A percentile compares a stretch with the other conserved stretches of the same genome.
Conservation (phyloP, 208 protist genomes). For the Trypanosoma rangeli region DNA sequence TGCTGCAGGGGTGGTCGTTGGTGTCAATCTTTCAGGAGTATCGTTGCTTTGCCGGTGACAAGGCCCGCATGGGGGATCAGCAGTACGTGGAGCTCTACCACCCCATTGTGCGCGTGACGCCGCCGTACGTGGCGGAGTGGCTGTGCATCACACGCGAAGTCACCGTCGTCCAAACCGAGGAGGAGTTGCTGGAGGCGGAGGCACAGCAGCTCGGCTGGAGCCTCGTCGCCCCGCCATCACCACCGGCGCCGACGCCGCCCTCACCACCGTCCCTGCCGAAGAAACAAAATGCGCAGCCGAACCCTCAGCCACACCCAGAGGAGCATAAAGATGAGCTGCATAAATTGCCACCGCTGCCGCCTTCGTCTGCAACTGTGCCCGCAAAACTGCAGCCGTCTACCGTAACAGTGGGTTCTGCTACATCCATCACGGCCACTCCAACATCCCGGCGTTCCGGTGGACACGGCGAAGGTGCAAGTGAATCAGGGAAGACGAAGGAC, state of each 20-base stretch:
- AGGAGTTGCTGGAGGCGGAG: constrained; percentile 64
- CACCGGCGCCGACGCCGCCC: background rate
- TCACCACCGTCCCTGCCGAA: background rate
- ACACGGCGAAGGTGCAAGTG: constrained; percentile 1
- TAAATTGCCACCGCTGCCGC: background rate
- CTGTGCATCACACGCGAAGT: constrained; percentile 44
- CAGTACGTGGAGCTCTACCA: constrained; percentile 98
- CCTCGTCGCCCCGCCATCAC: constrained; percentile 51
- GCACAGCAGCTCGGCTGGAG: constrained; percentile 55
- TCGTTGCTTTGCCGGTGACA: constrained; percentile 93
- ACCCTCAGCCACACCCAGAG: no score
- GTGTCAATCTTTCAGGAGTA: constrained; percentile 97
- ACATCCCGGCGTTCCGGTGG: constrained; percentile 15
- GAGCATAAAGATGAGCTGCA: no score
- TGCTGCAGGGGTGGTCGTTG: constrained; percentile 94
- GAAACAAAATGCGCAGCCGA: background rate
- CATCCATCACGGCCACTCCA: background rate
- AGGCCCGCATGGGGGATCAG: constrained; percentile 94
- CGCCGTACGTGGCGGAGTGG: constrained; percentile 71
- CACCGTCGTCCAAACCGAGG: constrained; percentile 53
- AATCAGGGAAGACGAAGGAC: constrained; percentile 1
- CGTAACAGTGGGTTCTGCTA: background rate
- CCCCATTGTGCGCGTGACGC: constrained; percentile 62
- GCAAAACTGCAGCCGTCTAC: background rate
- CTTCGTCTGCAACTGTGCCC: background rate